Evolutionary conservation across 2,329 filamentous ascomycete species (phyloP), one percentile per base, ranked within the genome.

Genomic region (Fusarium nematophilum): DNA sequence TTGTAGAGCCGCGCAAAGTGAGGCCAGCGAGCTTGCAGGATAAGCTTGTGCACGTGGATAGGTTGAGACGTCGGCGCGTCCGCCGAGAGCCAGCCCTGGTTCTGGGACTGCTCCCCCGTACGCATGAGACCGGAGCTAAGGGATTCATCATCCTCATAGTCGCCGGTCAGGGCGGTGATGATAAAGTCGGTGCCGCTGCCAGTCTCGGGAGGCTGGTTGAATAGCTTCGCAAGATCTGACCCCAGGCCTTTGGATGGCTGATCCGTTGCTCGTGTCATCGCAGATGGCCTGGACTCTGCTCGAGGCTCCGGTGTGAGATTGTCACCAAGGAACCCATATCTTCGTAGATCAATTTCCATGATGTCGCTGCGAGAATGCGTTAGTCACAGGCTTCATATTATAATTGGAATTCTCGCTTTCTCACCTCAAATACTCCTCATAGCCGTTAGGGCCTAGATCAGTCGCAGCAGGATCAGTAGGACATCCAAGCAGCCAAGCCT

Each of bases 401-500:
- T 21, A 29, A 40, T 34, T 21, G 1, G 6, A 6, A 6, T 9
- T 13, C 14, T 14, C 17, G 11, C 31, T n/a, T 18, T 8, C 42
- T 40, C 64, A 79, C 76, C 78, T 96, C 40, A 99, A 83, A 72
- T 96, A 96, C 72, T 97, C 94, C 71, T 97, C 94, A 53, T 93
- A 89, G 4, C 86, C 87, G 53, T 87, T 89, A 11, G 86, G 83
- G 2, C 85, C 89, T 13, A 89, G 80, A 31, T 89, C 89, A 40
- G 88, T 86, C 6, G 84, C 81, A 14, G 83, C 78, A 33, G 83
- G 79, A 62, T 97, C 92, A 4, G 91, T 89, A 3, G 91, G 91
- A 69, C 93, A 97, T 8, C 95, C 95, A n/a, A 99, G 83, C 18
- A 99, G 81, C 93, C 95, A 99, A 7, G 93, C 95, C 72, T 96